Conservation (phyloP, 1,139 yeast genomes). For the Zygoascus hellenicus region DNA sequence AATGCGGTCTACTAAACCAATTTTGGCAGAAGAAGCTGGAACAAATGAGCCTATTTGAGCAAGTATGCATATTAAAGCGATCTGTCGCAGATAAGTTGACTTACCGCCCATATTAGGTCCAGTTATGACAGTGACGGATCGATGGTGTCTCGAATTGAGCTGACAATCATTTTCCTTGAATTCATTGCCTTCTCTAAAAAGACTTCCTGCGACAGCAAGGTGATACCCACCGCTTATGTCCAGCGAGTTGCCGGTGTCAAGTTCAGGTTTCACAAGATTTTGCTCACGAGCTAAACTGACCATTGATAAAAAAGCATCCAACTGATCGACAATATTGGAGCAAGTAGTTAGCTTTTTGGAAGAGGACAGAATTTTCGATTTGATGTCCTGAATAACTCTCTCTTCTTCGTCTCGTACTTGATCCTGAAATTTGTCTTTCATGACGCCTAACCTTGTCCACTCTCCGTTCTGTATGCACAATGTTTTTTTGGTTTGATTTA, state of each 20-base stretch:
- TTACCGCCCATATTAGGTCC: slow-evolving; percentile 99
- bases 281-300: slow-evolving; percentile 63
- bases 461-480: slow-evolving; percentile 21
- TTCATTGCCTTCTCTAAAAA: slow-evolving; percentile 40
- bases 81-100: slow-evolving; percentile 82
- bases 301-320: slow-evolving; percentile 73
- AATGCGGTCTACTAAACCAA: slow-evolving; percentile 80
- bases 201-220: slow-evolving; percentile 78
- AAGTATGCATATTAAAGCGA: slow-evolving; percentile 76
- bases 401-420: slow-evolving; percentile 40
- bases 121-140: slow-evolving; percentile 63
- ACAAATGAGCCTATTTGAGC: slow-evolving; percentile 90
- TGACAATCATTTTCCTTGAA: slow-evolving; percentile 65
- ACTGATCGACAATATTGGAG: slow-evolving; percentile 49
- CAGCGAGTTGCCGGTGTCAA: slow-evolving; percentile 43
- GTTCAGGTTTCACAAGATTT: slow-evolving; percentile 58
- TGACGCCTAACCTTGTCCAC: slow-evolving; percentile 31
- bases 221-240: slow-evolving; percentile 59
- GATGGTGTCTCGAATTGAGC: slow-evolving; percentile 31
- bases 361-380: slow-evolving; percentile 37
- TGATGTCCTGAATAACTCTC: slow-evolving; percentile 40
- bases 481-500: slow-evolving; percentile 26
- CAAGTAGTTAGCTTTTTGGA: slow-evolving; percentile 42
- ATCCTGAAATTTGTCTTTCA: slow-evolving; percentile 25
- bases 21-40: slow-evolving; percentile 65